A percentile compares a stretch with the other conserved stretches of the same genome.
These are phyloP conservation scores for Kodamaea plutei DNA, from an alignment of 1,139 yeast genomes.

Conservation along the genomic window DNA sequence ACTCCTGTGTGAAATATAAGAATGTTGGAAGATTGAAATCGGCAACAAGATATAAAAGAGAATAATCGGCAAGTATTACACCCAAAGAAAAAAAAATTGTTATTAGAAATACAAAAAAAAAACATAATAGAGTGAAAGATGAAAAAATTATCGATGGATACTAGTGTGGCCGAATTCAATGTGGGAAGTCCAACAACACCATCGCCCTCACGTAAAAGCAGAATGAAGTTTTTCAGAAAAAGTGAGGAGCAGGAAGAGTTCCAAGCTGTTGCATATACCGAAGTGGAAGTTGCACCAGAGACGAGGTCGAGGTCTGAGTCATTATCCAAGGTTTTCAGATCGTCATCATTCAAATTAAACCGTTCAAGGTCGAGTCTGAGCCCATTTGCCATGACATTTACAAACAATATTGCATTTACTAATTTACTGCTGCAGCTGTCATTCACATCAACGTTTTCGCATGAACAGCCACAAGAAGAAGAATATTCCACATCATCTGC, in stretches of 20 bases:
- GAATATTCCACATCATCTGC: conserved; percentile 1
- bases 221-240: conserved; percentile 8
- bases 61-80: neutral
- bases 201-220: conserved; percentile 1
- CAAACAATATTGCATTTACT: too few relatives aligned
- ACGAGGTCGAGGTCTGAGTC: conserved; percentile 8
- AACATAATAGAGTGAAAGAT: too few relatives aligned
- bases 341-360: conserved; percentile 4
- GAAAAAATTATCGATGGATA: too few relatives aligned
- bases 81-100: neutral
- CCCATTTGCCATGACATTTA: too few relatives aligned
- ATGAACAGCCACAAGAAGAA: conserved; percentile 4
- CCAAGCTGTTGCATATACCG: conserved; percentile 7
- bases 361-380: conserved; percentile 6
- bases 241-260: conserved; percentile 1
- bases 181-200: neutral
- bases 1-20: too few relatives aligned
- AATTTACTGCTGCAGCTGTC: conserved; percentile 2
- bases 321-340: conserved; percentile 7
- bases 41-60: too few relatives aligned
- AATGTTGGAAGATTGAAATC: too few relatives aligned
- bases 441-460: conserved; percentile 4
- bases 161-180: neutral
- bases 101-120: too few relatives aligned
- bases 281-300: conserved; percentile 3